These are phyloP conservation scores for Neopestalotiopsis clavispora DNA, from an alignment of 2,329 filamentous ascomycete genomes.

Conservation along the genomic window DNA sequence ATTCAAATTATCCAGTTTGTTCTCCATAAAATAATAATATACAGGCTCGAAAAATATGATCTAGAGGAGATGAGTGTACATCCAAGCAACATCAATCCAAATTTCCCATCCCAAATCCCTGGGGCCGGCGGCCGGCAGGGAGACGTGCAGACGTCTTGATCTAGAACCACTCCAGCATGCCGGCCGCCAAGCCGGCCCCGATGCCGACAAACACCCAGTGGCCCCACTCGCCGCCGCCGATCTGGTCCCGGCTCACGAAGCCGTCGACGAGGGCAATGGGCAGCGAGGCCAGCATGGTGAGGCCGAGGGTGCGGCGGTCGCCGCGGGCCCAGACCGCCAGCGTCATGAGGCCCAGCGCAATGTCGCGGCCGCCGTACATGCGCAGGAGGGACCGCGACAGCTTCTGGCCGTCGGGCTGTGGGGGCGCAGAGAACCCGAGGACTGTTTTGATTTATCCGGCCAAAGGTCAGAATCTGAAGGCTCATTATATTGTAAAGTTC, in stretches of 20 bases:
- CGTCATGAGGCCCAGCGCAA: not conserved
- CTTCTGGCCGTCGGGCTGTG: slow-evolving; percentile 11
- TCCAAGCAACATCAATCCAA: no score
- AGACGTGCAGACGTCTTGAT: no score
- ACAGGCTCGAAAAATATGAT: no score
- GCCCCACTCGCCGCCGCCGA: slow-evolving; percentile 11
- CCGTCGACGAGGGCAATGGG: slow-evolving; percentile 10
- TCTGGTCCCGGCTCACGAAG: slow-evolving; percentile 10
- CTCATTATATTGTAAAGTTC: no score
- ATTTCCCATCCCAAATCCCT: no score
- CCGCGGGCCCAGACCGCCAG: slow-evolving; percentile 8
- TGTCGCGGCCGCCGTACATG: slow-evolving; percentile 8
- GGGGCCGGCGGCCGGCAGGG: no score
- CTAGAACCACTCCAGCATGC: not conserved
- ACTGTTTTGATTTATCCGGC: not conserved
- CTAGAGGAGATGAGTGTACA: no score
- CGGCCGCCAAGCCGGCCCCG: not conserved
- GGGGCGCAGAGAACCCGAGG: not conserved
- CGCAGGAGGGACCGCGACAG: slow-evolving; percentile 6
- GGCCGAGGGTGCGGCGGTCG: slow-evolving; percentile 2
- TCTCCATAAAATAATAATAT: no score
- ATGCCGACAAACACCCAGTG: slow-evolving; percentile 10
- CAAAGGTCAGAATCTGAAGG: no score
- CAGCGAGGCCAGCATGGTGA: slow-evolving; percentile 1
- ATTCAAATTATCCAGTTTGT: no score